Conservation (phyloP, 2,329 filamentous ascomycete genomes). For the Huntiella moniliformis region DNA sequence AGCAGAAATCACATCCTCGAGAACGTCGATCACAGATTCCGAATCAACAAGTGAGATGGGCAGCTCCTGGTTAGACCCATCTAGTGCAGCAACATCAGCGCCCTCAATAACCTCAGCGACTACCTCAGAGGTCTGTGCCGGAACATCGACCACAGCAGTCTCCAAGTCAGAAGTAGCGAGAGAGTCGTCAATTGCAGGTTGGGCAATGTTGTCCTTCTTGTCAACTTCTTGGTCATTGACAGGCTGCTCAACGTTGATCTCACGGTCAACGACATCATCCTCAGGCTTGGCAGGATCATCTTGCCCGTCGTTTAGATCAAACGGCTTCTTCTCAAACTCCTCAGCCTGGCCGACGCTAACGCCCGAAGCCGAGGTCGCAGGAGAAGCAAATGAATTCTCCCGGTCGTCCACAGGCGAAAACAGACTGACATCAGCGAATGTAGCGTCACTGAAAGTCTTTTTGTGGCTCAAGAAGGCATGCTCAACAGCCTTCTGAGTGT, state of each 20-base stretch:
- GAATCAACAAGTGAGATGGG: too few species aligned
- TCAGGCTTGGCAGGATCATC: not conserved
- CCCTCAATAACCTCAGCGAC: not conserved
- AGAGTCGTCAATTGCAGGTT: not conserved
- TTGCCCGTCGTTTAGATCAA: conserved; percentile 1
- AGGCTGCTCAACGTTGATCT: too few species aligned
- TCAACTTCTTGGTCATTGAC: too few species aligned
- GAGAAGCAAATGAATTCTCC: conserved; percentile 11
- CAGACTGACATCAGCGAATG: conserved; percentile 1
- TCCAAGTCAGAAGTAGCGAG: not conserved
- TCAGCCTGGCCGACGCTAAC: not conserved
- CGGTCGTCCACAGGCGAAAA: conserved; percentile 8
- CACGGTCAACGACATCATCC: not conserved
- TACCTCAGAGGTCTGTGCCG: not conserved
- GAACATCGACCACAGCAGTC: not conserved
- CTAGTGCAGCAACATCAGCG: not conserved
- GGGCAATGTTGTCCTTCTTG: not conserved
- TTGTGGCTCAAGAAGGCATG: conserved; percentile 7
- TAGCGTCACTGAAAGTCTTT: conserved; percentile 8
- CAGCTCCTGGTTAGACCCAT: too few species aligned
- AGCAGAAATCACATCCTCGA: too few species aligned
- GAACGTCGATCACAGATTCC: too few species aligned
- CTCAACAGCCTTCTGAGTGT: not conserved
- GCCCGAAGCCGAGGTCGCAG: conserved; percentile 9
- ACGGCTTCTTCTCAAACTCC: conserved; percentile 7